These are phyloP conservation scores for Sarocladium oryzae DNA, from an alignment of 2,329 filamentous ascomycete genomes.

Conservation along the genomic window DNA sequence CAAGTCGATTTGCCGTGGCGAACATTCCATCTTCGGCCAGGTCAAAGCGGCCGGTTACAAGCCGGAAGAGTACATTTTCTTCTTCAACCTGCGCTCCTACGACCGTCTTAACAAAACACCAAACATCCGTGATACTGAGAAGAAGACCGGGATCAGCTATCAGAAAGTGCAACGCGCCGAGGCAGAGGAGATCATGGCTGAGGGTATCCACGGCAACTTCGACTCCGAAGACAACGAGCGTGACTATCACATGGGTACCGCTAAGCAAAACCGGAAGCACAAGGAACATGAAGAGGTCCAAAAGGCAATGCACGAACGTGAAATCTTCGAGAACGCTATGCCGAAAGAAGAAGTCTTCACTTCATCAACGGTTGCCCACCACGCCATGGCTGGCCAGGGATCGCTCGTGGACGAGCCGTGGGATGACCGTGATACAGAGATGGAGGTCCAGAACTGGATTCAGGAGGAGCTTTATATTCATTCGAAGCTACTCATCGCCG, in stretches of 20 bases:
- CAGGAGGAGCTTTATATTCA: slow-evolving; percentile 97
- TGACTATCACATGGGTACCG: slow-evolving; percentile 42
- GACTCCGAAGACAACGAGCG: slow-evolving; percentile 37
- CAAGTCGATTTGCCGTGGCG: slow-evolving; percentile 87
- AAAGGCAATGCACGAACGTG: slow-evolving; percentile 40
- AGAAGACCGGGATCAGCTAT: slow-evolving; percentile 76
- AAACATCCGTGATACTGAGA: slow-evolving; percentile 65
- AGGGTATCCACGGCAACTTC: slow-evolving; percentile 57
- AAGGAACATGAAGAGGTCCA: slow-evolving; percentile 28
- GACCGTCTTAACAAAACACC: slow-evolving; percentile 84
- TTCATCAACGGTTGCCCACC: slow-evolving; percentile 55
- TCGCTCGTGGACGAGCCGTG: slow-evolving; percentile 63
- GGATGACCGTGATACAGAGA: slow-evolving; percentile 63
- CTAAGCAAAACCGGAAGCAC: slow-evolving; percentile 28
- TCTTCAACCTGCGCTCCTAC: slow-evolving; percentile 91
- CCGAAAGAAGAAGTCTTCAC: slow-evolving; percentile 31
- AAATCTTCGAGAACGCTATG: slow-evolving; percentile 44
- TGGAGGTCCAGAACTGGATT: slow-evolving; percentile 81
- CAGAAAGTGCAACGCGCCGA: slow-evolving; percentile 81
- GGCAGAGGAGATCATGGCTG: slow-evolving; percentile 80
- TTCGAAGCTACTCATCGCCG: slow-evolving; percentile 81
- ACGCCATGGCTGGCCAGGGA: slow-evolving; percentile 66
- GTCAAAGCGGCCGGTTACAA: slow-evolving; percentile 68
- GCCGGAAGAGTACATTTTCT: slow-evolving; percentile 74
- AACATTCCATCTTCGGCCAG: slow-evolving; percentile 82